These are phyloP conservation scores for Intubia oerlemansii DNA, from an alignment of 2,329 filamentous ascomycete species.

Conservation along the genomic window DNA sequence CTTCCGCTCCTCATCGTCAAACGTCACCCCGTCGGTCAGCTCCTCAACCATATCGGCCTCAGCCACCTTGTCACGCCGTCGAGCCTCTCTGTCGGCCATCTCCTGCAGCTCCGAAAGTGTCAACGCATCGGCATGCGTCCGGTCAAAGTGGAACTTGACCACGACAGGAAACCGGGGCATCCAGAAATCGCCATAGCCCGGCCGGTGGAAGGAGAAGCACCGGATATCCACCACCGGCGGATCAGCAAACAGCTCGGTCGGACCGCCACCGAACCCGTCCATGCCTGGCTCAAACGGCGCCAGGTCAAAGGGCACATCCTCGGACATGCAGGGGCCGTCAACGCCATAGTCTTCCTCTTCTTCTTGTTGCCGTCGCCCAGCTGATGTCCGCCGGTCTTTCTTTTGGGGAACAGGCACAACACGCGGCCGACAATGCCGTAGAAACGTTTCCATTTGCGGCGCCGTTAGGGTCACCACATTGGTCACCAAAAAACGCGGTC, in stretches of 20 bases:
- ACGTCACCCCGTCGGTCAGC: background rate
- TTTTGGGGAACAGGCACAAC: conserved; percentile 13
- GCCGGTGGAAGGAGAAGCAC: conserved; percentile 60
- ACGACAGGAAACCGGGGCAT: conserved; percentile 58
- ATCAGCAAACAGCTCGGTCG: conserved; percentile 36
- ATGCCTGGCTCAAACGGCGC: conserved; percentile 21
- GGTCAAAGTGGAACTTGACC: conserved; percentile 57
- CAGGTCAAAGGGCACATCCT: conserved; percentile 17
- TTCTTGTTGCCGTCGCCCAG: background rate
- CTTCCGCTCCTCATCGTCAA: background rate
- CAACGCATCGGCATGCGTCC: conserved; percentile 45
- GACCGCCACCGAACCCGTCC: conserved; percentile 16
- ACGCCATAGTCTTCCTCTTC: too few species aligned
- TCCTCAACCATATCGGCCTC: conserved; percentile 1
- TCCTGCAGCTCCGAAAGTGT: conserved; percentile 49
- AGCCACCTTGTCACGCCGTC: background rate
- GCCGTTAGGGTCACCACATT: conserved; percentile 37
- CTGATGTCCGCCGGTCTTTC: background rate
- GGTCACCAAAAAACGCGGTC: conserved; percentile 44
- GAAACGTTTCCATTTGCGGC: conserved; percentile 28
- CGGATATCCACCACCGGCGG: conserved; percentile 64
- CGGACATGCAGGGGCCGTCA: too few species aligned
- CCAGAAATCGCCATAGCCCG: conserved; percentile 46
- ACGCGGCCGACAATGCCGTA: conserved; percentile 21
- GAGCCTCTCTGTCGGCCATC: conserved; percentile 26